These are phyloP conservation scores for Erodium texanum DNA, from an alignment of 441 rosid species.

Conservation along the genomic window DNA sequence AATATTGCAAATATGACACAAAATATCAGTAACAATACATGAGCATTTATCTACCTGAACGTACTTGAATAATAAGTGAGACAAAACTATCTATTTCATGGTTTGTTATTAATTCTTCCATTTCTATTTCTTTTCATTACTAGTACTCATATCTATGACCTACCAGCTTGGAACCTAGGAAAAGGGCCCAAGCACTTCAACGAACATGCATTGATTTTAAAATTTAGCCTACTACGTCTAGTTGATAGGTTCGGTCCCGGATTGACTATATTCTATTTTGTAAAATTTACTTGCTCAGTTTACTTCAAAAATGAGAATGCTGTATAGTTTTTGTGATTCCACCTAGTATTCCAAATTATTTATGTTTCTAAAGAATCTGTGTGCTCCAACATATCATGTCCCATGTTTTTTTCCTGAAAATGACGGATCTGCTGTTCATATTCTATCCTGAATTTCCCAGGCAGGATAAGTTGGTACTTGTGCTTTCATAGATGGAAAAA, in stretches of 20 bases:
- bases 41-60: neutral
- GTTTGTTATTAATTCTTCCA: neutral
- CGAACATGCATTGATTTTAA: neutral
- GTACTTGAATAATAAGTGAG: neutral
- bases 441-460: neutral
- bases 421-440: too few species aligned
- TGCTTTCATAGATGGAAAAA: neutral
- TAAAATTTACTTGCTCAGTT: neutral
- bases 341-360: neutral
- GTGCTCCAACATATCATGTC: neutral
- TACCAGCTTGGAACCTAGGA: neutral
- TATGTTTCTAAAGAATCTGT: neutral
- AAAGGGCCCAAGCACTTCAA: neutral
- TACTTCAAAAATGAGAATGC: neutral
- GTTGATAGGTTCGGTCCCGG: neutral
- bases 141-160: neutral
- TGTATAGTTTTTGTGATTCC: neutral
- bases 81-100: neutral
- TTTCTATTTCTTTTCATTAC: neutral
- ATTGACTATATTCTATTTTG: neutral
- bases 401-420: neutral
- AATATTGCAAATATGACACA: neutral
- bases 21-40: neutral
- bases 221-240: neutral
- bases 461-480: neutral